Evolutionary conservation across 176 grass and related monocot genomes (phyloP), one percentile per base, ranked within the genome.

Genomic region (Oryza longistaminata): DNA sequence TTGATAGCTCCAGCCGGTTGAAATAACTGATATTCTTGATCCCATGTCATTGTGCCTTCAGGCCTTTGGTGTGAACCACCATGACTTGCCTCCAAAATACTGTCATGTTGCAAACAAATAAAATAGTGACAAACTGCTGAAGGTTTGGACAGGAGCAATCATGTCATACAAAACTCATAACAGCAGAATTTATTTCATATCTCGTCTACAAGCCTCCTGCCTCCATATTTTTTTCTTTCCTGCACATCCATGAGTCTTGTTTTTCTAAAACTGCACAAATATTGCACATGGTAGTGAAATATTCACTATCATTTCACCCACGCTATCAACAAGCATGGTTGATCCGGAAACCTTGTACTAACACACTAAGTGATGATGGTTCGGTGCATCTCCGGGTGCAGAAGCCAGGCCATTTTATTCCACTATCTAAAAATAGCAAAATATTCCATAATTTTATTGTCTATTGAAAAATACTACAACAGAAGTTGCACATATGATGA

Each of bases 1-100:
- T 75, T 95, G 68, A 95, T 92, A 90, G 95, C 95, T 82, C 88
- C 87, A 77, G 87, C n/a, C 27, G 93, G 92, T 87, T 94, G 91
- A 81, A 98, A 98, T 67, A 98, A 70, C 68, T 92, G 89, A 78
- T 87, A 90, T 70, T 94, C 76, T 29, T 82, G 19, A 81, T 87
- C 82, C 85, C 81, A 82, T 77, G 90, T 16, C 10, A n/a, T 85
- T 76, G 69, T 74, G 25, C 64, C 86, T 64, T 95, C 95, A 77
- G 81, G 61, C 52, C 53, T 91, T 81, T 69, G 79, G 62, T 95
- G 64, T 70, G 95, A 93, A 64, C 91, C 89, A 24, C 93, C 93
- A 71, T 95, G 85, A 60, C 29, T 91, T 64, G 91, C 84, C 25
- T 98, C 95, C 70, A 92, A 87, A 87, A 92, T 66, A 90, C 95